phyloP scores from a whole-genome alignment of 1,139 yeast species.

The Sugiyamaella castrensis region DNA sequence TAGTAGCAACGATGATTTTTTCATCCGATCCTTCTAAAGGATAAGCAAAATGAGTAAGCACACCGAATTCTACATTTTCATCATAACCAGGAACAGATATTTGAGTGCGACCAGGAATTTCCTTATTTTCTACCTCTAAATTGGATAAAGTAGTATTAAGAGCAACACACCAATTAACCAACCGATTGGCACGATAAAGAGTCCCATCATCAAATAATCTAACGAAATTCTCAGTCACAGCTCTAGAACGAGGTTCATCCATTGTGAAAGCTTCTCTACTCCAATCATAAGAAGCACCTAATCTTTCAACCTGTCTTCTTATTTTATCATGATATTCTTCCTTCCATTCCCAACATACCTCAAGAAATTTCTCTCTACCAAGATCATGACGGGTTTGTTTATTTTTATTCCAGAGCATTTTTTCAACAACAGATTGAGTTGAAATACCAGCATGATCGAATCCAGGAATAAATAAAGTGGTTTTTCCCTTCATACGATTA shows the following conservation, averaged over 20 bases:
- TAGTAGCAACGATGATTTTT: constrained; percentile 87
- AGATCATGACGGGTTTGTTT: constrained; percentile 90
- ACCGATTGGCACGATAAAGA: constrained; percentile 88
- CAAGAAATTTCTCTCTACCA: constrained; percentile 86
- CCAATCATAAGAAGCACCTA: constrained; percentile 99
- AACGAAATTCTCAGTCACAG: constrained; percentile 91
- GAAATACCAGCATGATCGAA: constrained; percentile 99
- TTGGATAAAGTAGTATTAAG: constrained; percentile 94
- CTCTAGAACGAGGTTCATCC: constrained; percentile 69
- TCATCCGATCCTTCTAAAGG: constrained; percentile 87
- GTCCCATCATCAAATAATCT: constrained; percentile 91
- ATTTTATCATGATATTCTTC: constrained; percentile 86
- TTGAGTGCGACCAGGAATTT: constrained; percentile 74
- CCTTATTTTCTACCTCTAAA: constrained; percentile 93
- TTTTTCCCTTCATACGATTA: constrained; percentile 96
- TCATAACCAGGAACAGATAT: constrained; percentile 87
- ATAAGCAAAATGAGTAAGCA: constrained; percentile 88
- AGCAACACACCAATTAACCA: constrained; percentile 95
- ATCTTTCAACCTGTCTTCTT: constrained; percentile 74
- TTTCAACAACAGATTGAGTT: constrained; percentile 97
- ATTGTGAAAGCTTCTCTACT: constrained; percentile 88
- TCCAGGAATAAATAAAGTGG: constrained; percentile 91
- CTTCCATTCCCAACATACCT: constrained; percentile 98
- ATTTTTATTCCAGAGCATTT: constrained; percentile 86
- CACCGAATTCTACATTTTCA: constrained; percentile 92